These are phyloP conservation scores for Penicillium sumatraense DNA, from an alignment of 2,329 filamentous ascomycete genomes.

Conservation along the genomic window DNA sequence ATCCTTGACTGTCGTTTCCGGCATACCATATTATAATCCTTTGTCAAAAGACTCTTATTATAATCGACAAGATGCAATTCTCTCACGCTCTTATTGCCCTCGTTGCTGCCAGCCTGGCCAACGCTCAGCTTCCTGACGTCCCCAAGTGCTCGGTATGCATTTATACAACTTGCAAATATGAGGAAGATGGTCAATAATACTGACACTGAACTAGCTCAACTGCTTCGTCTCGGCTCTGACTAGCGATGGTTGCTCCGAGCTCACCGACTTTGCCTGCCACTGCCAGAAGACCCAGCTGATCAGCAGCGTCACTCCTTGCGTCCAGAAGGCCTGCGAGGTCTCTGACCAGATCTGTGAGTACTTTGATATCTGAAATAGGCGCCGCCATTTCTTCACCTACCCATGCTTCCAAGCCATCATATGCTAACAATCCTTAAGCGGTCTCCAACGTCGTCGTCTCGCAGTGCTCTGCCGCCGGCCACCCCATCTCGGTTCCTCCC, in stretches of 20 bases:
- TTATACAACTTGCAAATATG: neutral
- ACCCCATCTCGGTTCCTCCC: conserved; percentile 43
- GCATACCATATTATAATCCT: conserved; percentile 6
- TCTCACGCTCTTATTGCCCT: conserved; percentile 39
- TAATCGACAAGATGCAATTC: conserved; percentile 39
- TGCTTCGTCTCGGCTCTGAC: conserved; percentile 52
- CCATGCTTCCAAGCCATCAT: neutral
- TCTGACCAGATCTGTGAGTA: conserved; percentile 44
- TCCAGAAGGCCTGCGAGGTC: conserved; percentile 46
- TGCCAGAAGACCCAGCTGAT: conserved; percentile 52
- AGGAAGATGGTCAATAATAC: neutral
- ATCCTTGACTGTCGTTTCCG: conserved; percentile 28
- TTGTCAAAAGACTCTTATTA: neutral
- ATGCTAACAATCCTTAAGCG: conserved; percentile 26
- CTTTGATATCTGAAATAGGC: neutral
- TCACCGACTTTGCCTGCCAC: conserved; percentile 57
- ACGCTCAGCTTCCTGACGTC: conserved; percentile 52
- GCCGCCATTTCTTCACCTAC: neutral
- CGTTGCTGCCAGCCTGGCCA: conserved; percentile 49
- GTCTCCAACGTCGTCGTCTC: conserved; percentile 42
- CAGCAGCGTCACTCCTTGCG: conserved; percentile 50
- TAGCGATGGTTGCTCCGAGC: conserved; percentile 49
- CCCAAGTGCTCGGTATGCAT: conserved; percentile 52
- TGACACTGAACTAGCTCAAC: conserved; percentile 39
- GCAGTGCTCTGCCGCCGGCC: conserved; percentile 40